These are phyloP conservation scores for Microdochium trichocladiopsis DNA, from an alignment of 2,329 filamentous ascomycete genomes.

Conservation along the genomic window DNA sequence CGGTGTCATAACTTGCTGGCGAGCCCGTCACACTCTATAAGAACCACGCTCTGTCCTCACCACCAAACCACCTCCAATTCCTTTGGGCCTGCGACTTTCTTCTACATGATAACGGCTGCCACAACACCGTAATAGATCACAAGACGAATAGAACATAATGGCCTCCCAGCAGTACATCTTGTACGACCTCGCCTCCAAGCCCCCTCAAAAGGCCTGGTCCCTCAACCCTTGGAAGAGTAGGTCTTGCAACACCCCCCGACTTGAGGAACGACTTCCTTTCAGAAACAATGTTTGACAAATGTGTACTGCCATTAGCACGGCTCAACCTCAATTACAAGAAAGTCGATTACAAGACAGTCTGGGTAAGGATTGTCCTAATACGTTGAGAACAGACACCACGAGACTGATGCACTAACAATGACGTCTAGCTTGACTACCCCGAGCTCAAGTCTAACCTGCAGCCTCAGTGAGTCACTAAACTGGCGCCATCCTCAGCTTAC, in stretches of 20 bases:
- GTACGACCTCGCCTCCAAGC: conserved; percentile 55
- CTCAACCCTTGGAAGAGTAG: conserved; percentile 66
- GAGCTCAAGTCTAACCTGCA: conserved; percentile 51
- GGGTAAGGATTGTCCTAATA: conserved; percentile 27
- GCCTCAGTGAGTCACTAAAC: conserved; percentile 35
- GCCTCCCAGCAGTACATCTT: conserved; percentile 37
- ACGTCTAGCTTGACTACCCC: conserved; percentile 53
- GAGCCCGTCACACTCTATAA: background rate
- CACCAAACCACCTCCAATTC: background rate
- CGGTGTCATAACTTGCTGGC: background rate
- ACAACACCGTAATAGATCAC: background rate
- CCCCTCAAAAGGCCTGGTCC: conserved; percentile 48
- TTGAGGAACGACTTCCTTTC: conserved; percentile 1
- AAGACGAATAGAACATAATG: conserved; percentile 18
- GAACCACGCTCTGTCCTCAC: background rate
- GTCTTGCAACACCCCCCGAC: no score
- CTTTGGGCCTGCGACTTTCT: background rate
- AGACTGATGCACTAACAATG: background rate
- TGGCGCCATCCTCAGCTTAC: background rate
- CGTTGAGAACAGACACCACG: background rate
- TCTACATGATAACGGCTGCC: no score
- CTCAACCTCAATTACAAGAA: conserved; percentile 61
- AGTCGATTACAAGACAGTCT: conserved; percentile 61
- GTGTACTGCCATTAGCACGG: conserved; percentile 39
- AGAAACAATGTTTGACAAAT: background rate